Conservation (phyloP, 108 stramenopile species). For the Parmales sp. region DNA sequence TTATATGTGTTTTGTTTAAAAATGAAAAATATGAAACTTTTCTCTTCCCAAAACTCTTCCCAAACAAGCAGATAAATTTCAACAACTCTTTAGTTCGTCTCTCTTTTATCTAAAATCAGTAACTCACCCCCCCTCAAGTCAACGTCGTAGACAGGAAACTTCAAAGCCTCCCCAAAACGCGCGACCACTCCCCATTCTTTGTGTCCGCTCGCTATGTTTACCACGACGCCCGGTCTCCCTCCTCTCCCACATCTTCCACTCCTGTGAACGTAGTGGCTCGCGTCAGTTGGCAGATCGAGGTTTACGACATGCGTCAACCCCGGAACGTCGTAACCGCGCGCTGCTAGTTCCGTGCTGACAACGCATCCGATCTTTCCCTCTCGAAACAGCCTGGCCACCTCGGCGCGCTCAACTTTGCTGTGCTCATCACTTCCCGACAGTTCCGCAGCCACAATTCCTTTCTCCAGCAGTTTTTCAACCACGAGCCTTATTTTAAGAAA, state of each 20-base stretch:
- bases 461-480: slow-evolving; percentile 22
- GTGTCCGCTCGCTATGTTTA: slow-evolving; percentile 57
- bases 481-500: no score
- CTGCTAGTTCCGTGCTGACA: slow-evolving; percentile 76
- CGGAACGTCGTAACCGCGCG: slow-evolving; percentile 75
- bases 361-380: slow-evolving; percentile 75
- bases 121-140: slow-evolving; percentile 56
- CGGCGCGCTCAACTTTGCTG: slow-evolving; percentile 71
- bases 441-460: slow-evolving; percentile 69
- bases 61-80: no score
- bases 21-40: no score
- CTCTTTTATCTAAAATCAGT: slow-evolving; percentile 44
- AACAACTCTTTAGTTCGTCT: no score
- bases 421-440: slow-evolving; percentile 57
- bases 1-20: no score
- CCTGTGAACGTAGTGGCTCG: slow-evolving; percentile 75
- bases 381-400: slow-evolving; percentile 67
- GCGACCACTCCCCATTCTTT: slow-evolving; percentile 63
- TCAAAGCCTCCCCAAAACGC: slow-evolving; percentile 51
- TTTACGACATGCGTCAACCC: slow-evolving; percentile 76
- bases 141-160: slow-evolving; percentile 54
- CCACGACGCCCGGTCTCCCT: slow-evolving; percentile 72
- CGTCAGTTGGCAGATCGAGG: slow-evolving; percentile 76
- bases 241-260: slow-evolving; percentile 74
- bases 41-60: no score